Evolutionary conservation across 768 basidiomycete genomes (phyloP).

Genomic region (Boletus pseudopeckii): DNA sequence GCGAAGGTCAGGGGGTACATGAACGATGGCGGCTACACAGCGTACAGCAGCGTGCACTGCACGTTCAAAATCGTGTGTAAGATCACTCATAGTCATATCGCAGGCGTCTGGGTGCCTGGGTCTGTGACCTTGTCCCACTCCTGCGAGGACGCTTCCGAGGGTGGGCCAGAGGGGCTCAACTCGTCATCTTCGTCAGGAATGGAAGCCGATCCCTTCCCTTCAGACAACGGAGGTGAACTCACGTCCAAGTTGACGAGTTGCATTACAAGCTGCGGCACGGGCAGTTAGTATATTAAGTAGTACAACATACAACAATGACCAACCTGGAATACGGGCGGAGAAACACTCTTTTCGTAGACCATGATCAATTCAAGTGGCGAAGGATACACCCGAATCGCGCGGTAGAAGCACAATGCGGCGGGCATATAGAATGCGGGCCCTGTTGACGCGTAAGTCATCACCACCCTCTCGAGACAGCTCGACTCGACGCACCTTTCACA

Average conservation of each 20-base stretch:
- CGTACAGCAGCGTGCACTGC: slow-evolving; percentile 29
- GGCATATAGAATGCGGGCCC: slow-evolving; percentile 76
- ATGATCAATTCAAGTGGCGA: slow-evolving; percentile 90
- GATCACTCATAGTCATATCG: slow-evolving; percentile 34
- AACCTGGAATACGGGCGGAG: slow-evolving; percentile 76
- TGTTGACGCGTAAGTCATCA: slow-evolving; percentile 30
- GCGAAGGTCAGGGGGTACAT: slow-evolving; percentile 22
- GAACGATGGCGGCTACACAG: slow-evolving; percentile 29
- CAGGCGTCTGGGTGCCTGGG: slow-evolving; percentile 55
- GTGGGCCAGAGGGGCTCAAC: slow-evolving; percentile 65
- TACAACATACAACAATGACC: slow-evolving; percentile 8
- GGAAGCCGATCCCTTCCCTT: slow-evolving; percentile 23
- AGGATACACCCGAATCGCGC: slow-evolving; percentile 92
- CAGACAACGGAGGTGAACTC: slow-evolving; percentile 56
- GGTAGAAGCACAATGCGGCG: slow-evolving; percentile 88
- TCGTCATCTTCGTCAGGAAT: slow-evolving; percentile 50
- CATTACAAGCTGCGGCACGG: slow-evolving; percentile 55
- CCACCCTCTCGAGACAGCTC: neutral
- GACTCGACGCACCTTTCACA: slow-evolving; percentile 51
- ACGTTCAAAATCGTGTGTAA: slow-evolving; percentile 28
- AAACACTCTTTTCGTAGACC: slow-evolving; percentile 91
- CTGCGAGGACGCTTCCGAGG: slow-evolving; percentile 84
- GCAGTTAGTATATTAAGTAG: slow-evolving; percentile 6
- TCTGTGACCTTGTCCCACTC: slow-evolving; percentile 90
- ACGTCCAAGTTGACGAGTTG: slow-evolving; percentile 87